Base-by-base conservation (phyloP, 345 rosid species). In the Durio zibethinus region DNA sequence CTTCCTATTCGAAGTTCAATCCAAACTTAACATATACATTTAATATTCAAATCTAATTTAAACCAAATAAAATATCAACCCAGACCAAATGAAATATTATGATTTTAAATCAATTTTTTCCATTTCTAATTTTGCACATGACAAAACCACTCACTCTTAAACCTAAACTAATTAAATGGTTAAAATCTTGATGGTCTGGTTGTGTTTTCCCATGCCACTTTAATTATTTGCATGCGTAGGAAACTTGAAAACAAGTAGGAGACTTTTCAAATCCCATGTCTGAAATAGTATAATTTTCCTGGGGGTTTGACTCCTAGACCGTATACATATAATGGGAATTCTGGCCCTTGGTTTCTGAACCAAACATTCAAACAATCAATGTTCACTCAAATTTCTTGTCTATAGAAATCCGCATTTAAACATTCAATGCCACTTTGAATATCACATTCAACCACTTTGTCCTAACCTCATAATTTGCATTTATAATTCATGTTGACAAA, bases 291-390 rank as follows among this genome's bases (percentile, higher is more conserved):
- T 75, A 64, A 75, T 60, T 21, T 50, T 31, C 16, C 4, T 9
- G 33, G 29, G 63, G 11, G 77, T 77, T n/a, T 81, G 84, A 79
- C 81, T 50, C 5, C 7, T 5, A 4, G 5, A 43, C 72, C 18
- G 2, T 4, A 33, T 33, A 36, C 4, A 14, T 12, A 12, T 47
- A 15, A 52, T 5, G 40, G 60, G 73, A 29, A 63, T 81, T 79
- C 84, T 79, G 87, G 83, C 81, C 81, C 87, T 75, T 35, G 78
- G 4, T 29, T 79, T 12, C 5, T 75, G 80, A 56, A 47, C 78
- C 65, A 76, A 16, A 35, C 6, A 76, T 5, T 35, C n/a, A 61
- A 33, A 59, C 12, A 2, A n/a, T 16, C 14, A 23, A 33, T 67
- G 38, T 61, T n/a, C n/a, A n/a, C 38, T 5, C 65, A 20, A 29